Evolutionary conservation across 192 early-diverging fungal genomes (phyloP).

Genomic region (Spizellomyces punctatus): DNA sequence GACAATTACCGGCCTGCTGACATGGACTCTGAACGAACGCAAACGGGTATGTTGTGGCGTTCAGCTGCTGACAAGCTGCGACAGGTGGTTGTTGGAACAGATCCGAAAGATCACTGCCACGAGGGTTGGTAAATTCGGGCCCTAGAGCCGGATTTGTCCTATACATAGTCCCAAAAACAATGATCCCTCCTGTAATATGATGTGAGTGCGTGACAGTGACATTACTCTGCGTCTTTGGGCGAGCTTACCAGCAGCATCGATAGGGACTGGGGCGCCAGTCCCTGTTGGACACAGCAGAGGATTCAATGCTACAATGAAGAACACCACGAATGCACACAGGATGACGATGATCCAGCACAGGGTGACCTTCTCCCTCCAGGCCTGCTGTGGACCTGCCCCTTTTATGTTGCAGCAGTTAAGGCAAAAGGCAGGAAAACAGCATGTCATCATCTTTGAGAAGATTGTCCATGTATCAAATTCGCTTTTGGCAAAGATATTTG

Average conservation of each 20-base stretch:
- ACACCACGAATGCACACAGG: slow-evolving; percentile 35
- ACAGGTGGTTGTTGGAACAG: slow-evolving; percentile 13
- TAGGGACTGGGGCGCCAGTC: neutral
- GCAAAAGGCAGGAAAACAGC: slow-evolving; percentile 37
- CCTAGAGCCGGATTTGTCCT: neutral
- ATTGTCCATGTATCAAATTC: slow-evolving; percentile 26
- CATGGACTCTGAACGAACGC: slow-evolving; percentile 27
- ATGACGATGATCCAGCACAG: slow-evolving; percentile 38
- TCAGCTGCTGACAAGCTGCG: neutral
- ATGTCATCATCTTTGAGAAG: slow-evolving; percentile 43
- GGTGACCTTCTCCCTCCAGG: slow-evolving; percentile 60
- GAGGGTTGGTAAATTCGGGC: slow-evolving; percentile 11
- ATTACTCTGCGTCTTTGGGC: no score
- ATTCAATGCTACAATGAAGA: slow-evolving; percentile 41
- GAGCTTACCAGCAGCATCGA: neutral
- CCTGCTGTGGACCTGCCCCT: slow-evolving; percentile 44
- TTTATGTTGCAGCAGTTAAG: slow-evolving; percentile 35
- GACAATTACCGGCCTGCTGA: neutral
- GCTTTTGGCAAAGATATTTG: slow-evolving; percentile 2
- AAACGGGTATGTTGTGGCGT: slow-evolving; percentile 18
- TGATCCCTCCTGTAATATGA: neutral
- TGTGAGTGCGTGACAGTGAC: no score
- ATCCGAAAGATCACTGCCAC: slow-evolving; percentile 25
- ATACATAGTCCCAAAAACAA: slow-evolving; percentile 28
- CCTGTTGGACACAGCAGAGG: slow-evolving; percentile 34